phyloP scores from a whole-genome alignment of 202 grass and related monocot genomes.

The Zoysia matrella region DNA sequence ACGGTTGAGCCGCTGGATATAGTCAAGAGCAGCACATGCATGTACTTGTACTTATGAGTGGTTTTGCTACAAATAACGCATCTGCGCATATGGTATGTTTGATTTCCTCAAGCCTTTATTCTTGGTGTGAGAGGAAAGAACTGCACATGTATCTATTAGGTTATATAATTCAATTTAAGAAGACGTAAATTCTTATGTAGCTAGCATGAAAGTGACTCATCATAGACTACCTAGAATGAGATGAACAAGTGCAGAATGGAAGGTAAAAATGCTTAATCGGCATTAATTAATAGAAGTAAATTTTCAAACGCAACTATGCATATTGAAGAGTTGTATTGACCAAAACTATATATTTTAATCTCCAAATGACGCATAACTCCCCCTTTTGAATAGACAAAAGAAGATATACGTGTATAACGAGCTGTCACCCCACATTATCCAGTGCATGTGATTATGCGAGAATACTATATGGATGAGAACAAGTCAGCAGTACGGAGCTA shows the following conservation, averaged over 20 bases:
- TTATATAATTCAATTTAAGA: constrained; percentile 2
- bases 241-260: not conserved
- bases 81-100: not conserved
- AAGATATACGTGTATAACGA: not conserved
- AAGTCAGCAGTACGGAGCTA: not conserved
- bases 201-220: constrained; percentile 41
- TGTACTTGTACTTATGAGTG: not conserved
- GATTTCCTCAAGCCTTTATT: not conserved
- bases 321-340: constrained; percentile 24
- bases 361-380: not conserved
- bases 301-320: not conserved
- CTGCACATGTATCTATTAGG: constrained; percentile 35
- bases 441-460: constrained; percentile 16
- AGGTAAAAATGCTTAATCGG: constrained; percentile 1
- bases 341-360: constrained; percentile 26
- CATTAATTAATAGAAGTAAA: not conserved
- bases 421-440: constrained; percentile 34
- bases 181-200: constrained; percentile 33
- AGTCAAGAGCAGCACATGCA: not conserved
- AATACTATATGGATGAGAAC: constrained; percentile 7
- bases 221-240: constrained; percentile 27
- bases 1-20: constrained; percentile 1
- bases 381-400: not conserved
- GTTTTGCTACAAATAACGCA: not conserved
- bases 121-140: constrained; percentile 11